Base-by-base conservation (phyloP, 345 rosid species). In the Cardamine resedifolia region DNA sequence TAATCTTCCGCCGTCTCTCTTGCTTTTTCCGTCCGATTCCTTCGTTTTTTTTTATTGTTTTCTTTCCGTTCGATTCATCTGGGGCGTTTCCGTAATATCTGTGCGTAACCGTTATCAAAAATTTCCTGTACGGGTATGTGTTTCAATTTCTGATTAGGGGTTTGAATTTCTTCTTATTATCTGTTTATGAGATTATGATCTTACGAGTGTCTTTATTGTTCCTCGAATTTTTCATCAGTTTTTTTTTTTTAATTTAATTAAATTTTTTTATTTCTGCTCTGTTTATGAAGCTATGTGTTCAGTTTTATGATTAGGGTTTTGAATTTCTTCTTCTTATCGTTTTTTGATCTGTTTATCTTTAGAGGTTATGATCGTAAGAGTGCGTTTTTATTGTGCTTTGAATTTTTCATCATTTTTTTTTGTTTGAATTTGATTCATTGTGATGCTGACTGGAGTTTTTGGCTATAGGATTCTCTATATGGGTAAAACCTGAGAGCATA, bases 401-500 rank as follows among this genome's bases (percentile, higher is more conserved):
- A 38, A 43, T 62, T 48, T 12, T 10, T 23, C 21, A 10, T 62
- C 53, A 47, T 28, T 68, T 19, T 8, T 38, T 53, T 59, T 39
- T 45, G 56, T 15, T 7, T 68, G 52, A 41, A 28, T 58, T 55
- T 69, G 34, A 45, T 44, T 64, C 0, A 4, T 71, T 61, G 31
- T 71, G 47, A 47, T 52, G 43, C 38, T 23, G 56, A 41, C 39
- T 3, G 1, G 23, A 50, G 14, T 53, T 53, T 53, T 78, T 43
- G n/a, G 53, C 62, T 12, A 16, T 62, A 53, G 58, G 78, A 6
- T 1, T 52, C 45, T 66, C 24, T 45, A 7, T 59, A 48, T 88
- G 89, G 78, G 55, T 53, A 68, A 70, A 71, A 49, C 69, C 66
- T 16, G 81, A 78, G 59, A 48, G 12, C 60, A 67, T n/a, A n/a